Base-by-base conservation (phyloP, 257 asterid genomes). In the Fraxinus pennsylvanica region DNA sequence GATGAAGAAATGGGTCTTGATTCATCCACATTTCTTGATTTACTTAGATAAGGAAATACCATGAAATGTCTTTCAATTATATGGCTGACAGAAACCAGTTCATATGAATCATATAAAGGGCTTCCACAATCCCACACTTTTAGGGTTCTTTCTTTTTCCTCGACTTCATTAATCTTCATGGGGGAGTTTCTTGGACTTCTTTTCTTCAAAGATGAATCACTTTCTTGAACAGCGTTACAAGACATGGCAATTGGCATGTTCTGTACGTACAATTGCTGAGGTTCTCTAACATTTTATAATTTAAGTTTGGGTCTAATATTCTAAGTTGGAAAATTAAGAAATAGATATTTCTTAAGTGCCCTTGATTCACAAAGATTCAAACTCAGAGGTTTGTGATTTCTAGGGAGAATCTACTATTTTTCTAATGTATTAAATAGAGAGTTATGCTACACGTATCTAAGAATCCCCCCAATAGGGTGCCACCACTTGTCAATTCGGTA, bases 41-140 rank as follows among this genome's bases (percentile, higher is more conserved):
- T 61, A 4, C 30, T 27, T 1, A 22, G 39, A 74, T 69, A 72
- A 36, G 88, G 87, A 36, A 82, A 77, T 38, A 61, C 5, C 87
- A 83, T 82, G 14, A 76, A 30, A 22, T 91, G 85, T 59, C 86
- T 85, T 74, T 92, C 97, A 35, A 91, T 78, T 17, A 86, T 25
- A 77, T 90, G 90, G 87, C 84, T 84, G 0, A 92, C 45, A 0
- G 92, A 82, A 67, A 80, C 91, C 36, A 92, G 61, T 65, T 92
- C 96, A 59, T 86, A 82, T 0, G 97, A 85, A 83, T 91, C 97
- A 65, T 92, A 92, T 1, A 92, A 65, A 38, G 93, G 93, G 81
- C 96, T 92, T n/a, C 89, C 95, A 81, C 97, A 91, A 78, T 88
- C 97, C 94, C 96, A 90, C 30, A 85, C 67, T 9, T 68, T 85